A percentile compares a stretch with the other conserved stretches of the same genome.
phyloP scores from a whole-genome alignment of 257 asterid species.

The Anisodus acutangulus region DNA sequence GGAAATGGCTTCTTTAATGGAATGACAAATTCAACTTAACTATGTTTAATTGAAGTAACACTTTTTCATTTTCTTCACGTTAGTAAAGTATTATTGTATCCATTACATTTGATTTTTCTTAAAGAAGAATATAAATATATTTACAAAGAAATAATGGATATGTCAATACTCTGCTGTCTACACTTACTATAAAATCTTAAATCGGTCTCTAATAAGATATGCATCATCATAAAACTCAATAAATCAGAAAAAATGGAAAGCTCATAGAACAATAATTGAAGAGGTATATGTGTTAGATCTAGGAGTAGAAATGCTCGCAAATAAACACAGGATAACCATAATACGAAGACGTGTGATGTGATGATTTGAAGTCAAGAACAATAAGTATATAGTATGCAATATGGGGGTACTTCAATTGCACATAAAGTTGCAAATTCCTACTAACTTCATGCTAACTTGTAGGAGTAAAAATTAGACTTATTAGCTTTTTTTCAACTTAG shows the following conservation, averaged over 20 bases:
- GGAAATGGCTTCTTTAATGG: background rate
- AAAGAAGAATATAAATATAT: no score
- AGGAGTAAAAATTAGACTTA: background rate
- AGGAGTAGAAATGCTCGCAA: background rate
- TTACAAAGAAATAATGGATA: background rate
- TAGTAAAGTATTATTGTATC: background rate
- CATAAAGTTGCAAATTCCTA: slow-evolving; percentile 30
- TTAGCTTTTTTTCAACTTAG: background rate
- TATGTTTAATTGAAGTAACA: background rate
- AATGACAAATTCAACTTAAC: background rate
- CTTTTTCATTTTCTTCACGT: background rate
- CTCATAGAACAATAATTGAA: background rate
- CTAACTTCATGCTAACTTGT: slow-evolving; percentile 26
- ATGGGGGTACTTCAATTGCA: slow-evolving; percentile 18
- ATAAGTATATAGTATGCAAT: background rate
- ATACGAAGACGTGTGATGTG: background rate
- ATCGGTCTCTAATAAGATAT: background rate
- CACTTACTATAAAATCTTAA: background rate
- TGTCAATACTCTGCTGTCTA: no score
- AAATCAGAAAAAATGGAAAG: background rate
- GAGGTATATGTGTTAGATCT: background rate
- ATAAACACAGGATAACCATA: background rate
- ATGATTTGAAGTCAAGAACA: background rate
- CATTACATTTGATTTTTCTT: no score
- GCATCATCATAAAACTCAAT: background rate